Evolutionary conservation across 148 eudicot genomes (phyloP).

Genomic region (Simmondsia chinensis): DNA sequence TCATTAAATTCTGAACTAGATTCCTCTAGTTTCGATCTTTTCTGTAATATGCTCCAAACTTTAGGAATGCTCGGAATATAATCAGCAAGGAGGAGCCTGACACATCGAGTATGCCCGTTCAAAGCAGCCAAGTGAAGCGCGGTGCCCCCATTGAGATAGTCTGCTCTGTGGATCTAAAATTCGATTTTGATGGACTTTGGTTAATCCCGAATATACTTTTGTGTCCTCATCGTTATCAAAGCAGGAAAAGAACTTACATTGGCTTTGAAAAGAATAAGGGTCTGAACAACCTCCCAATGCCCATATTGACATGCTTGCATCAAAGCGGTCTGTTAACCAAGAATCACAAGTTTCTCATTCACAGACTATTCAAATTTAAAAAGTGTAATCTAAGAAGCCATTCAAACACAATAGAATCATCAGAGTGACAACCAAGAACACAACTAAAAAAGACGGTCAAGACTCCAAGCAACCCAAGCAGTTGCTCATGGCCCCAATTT

Average conservation of each 20-base stretch:
- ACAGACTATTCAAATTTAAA: too few species aligned
- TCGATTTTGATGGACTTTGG: too few species aligned
- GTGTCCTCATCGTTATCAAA: slow-evolving; percentile 1
- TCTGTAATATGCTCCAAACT: slow-evolving; percentile 39
- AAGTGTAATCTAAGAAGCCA: too few species aligned
- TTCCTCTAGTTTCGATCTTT: slow-evolving; percentile 33
- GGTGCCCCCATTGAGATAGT: slow-evolving; percentile 88
- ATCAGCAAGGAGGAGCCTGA: slow-evolving; percentile 84
- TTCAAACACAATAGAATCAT: not conserved
- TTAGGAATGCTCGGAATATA: slow-evolving; percentile 73
- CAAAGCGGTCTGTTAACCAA: slow-evolving; percentile 69
- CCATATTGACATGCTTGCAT: slow-evolving; percentile 99
- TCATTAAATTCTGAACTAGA: slow-evolving; percentile 42
- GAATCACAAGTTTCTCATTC: not conserved
- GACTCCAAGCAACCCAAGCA: too few species aligned
- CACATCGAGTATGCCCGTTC: slow-evolving; percentile 84
- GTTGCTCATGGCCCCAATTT: too few species aligned
- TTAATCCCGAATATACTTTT: too few species aligned
- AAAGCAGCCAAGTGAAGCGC: slow-evolving; percentile 95
- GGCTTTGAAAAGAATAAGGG: slow-evolving; percentile 68
- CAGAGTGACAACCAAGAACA: too few species aligned
- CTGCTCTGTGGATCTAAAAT: slow-evolving; percentile 76
- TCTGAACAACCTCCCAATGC: slow-evolving; percentile 96
- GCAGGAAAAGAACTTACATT: slow-evolving; percentile 46
- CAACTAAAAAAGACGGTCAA: too few species aligned